Evolutionary conservation across 106 monocot genomes (phyloP).

Genomic region (Platanthera guangdongensis): DNA sequence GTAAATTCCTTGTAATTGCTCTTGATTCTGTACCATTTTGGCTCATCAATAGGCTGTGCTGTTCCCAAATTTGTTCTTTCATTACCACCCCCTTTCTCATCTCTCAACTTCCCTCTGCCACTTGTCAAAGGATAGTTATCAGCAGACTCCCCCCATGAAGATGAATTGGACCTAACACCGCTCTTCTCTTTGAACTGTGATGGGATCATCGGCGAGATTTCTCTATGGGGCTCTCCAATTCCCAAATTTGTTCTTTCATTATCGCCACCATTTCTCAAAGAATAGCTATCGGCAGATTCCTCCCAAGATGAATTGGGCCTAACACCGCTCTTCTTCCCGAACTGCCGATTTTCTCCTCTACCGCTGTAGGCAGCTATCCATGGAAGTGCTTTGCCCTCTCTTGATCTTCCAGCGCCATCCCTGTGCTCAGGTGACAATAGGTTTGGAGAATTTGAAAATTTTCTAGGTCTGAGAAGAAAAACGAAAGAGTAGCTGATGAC

Average conservation of each 20-base stretch:
- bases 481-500: background rate
- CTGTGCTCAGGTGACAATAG: background rate
- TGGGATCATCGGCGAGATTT: background rate
- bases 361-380: conserved; percentile 32
- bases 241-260: conserved; percentile 7
- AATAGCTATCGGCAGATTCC: conserved; percentile 55
- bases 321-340: background rate
- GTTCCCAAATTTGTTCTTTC: conserved; percentile 5
- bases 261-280: conserved; percentile 25
- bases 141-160: conserved; percentile 72
- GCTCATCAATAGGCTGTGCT: conserved; percentile 23
- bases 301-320: conserved; percentile 47
- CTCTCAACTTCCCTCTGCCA: conserved; percentile 3
- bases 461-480: too few relatives aligned
- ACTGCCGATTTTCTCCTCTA: conserved; percentile 15
- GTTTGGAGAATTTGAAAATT: too few relatives aligned
- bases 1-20: conserved; percentile 27
- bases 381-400: conserved; percentile 18
- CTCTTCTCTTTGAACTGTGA: background rate
- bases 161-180: conserved; percentile 8
- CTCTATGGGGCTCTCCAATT: background rate
- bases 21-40: conserved; percentile 52
- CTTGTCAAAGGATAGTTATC: conserved; percentile 50
- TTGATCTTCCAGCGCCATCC: background rate
- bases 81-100: background rate